phyloP scores from a whole-genome alignment of 305 asterid genomes.

The Salvia sclarea region DNA sequence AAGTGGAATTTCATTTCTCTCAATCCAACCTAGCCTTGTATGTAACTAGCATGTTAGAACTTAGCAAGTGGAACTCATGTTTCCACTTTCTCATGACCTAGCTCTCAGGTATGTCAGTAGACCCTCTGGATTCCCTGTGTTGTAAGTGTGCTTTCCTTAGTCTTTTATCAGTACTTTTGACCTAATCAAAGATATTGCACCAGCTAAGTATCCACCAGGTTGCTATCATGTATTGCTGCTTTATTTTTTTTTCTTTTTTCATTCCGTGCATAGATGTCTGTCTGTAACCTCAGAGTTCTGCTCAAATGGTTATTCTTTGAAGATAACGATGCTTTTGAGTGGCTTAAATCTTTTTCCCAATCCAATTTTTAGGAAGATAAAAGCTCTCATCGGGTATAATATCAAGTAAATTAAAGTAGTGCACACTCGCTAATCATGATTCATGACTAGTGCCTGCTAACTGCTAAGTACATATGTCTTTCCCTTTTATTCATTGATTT shows the following conservation, averaged over 20 bases:
- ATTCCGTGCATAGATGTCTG: not conserved
- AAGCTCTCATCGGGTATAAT: not conserved
- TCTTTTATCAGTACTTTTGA: not conserved
- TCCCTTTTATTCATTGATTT: not conserved
- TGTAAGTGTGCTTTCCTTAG: no score
- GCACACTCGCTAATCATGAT: not conserved
- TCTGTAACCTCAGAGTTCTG: not conserved
- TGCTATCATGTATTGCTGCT: not conserved
- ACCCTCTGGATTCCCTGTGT: no score
- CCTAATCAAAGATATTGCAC: not conserved
- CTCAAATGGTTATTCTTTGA: not conserved
- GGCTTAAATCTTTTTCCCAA: not conserved
- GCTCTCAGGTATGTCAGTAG: not conserved
- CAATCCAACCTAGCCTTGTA: not conserved
- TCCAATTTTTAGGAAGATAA: not conserved
- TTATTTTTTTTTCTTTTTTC: slow-evolving; percentile 9
- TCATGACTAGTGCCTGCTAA: not conserved
- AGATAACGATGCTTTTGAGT: not conserved
- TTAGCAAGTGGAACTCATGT: slow-evolving; percentile 5
- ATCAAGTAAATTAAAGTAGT: not conserved
- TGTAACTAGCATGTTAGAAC: not conserved
- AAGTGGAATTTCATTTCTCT: not conserved
- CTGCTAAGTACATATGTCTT: not conserved
- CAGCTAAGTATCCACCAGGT: not conserved
- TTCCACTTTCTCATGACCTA: not conserved